Evolutionary conservation across 2,329 filamentous ascomycete species (phyloP), one percentile per base, ranked within the genome.

Genomic region (Stemphylium beticola): DNA sequence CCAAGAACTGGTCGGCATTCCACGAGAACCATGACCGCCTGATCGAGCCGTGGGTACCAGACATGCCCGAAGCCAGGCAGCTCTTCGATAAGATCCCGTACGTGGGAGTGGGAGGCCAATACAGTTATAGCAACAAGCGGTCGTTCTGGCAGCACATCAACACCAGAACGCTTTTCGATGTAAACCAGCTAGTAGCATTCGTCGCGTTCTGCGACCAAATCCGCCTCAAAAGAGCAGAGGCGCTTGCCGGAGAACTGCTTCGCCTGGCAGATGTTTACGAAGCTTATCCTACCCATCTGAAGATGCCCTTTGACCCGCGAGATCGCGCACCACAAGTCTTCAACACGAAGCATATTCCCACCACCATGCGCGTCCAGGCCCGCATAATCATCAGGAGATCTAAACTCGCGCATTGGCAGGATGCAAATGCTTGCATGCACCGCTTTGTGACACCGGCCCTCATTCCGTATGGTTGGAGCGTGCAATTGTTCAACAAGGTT

Each of bases 401-500:
- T 10, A 33, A 47, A 10, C 15, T 12, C 8, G n/a, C 15, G 10
- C 18, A 7, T 7, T 34, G 42, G 41, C 15, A 15, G 15, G 14
- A 17, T 2, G 41, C 26, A 33, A 41, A 51, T 1, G 11, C 24
- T n/a, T 39, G 22, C 15, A 11, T 15, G 12, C 49, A 39, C 20
- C 52, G 55, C 7, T 60, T 58, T 18, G 32, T 20, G 2, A 55
- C 53, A 31, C 53, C 55, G 44, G 42, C 48, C 2, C 41, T 61
- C 17, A 39, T 61, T 9, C 53, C 55, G 22, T 61, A 59, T 32
- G 51, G 59, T 22, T 53, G 51, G 31, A 39, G 38, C 9, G 12
- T 46, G 15, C 44, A 48, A 5, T 29, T 54, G 4, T 59, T 57
- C 22, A 14, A 43, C 17, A 26, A 49, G 15, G 4, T 24, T 34